Conservation (phyloP, 805 yeast species). For the Ogataea saltuana region DNA sequence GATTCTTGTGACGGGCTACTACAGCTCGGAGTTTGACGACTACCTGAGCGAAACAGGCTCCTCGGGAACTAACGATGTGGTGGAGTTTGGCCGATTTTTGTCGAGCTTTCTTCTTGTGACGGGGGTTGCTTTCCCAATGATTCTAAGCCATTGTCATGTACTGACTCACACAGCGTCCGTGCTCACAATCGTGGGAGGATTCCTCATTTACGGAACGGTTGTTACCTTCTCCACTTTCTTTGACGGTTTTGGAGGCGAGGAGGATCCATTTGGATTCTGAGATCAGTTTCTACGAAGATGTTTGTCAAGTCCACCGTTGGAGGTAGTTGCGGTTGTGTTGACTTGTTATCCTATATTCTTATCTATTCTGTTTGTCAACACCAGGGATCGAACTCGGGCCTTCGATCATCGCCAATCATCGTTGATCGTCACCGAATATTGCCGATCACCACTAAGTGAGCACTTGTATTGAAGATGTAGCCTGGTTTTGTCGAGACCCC, state of each 20-base stretch:
- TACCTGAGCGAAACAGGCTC: slow-evolving; percentile 59
- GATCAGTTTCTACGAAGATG: too few species aligned
- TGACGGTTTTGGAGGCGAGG: slow-evolving; percentile 50
- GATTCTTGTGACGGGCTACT: slow-evolving; percentile 54
- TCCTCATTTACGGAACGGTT: slow-evolving; percentile 77
- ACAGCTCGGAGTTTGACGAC: slow-evolving; percentile 49
- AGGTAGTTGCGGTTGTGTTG: too few species aligned
- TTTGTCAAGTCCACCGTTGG: too few species aligned
- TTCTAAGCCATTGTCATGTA: slow-evolving; percentile 73
- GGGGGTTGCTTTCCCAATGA: slow-evolving; percentile 73
- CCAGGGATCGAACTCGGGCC: too few species aligned
- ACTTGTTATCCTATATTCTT: too few species aligned
- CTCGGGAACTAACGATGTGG: slow-evolving; percentile 42
- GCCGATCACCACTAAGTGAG: too few species aligned
- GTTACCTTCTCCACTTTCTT: slow-evolving; percentile 81
- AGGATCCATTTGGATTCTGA: slow-evolving; percentile 35
- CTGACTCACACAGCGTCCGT: slow-evolving; percentile 69
- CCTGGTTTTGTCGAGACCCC: too few species aligned
- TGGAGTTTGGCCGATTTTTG: slow-evolving; percentile 76
- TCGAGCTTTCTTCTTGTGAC: slow-evolving; percentile 77
- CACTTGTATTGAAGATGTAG: too few species aligned
- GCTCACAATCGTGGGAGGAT: slow-evolving; percentile 84
- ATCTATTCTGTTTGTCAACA: too few species aligned
- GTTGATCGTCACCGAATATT: too few species aligned
- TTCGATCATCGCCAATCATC: too few species aligned